phyloP scores from a whole-genome alignment of 805 yeast species.

The Ogataea methanolica region DNA sequence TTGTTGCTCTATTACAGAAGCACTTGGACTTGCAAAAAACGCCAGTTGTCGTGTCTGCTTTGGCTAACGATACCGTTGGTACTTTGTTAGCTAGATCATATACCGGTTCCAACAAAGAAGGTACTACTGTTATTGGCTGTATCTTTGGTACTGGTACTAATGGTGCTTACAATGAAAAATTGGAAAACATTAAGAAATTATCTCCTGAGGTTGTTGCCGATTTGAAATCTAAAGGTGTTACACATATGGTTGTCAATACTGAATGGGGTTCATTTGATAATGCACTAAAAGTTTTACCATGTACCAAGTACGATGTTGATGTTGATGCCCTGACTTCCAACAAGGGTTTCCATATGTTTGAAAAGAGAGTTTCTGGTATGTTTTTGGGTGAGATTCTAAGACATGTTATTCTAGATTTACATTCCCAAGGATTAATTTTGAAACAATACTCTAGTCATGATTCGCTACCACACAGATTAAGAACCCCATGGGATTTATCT shows the following conservation, averaged over 20 bases:
- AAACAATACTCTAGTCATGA: slow-evolving; percentile 42
- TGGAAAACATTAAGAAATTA: slow-evolving; percentile 71
- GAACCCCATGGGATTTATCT: slow-evolving; percentile 72
- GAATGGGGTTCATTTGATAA: slow-evolving; percentile 99
- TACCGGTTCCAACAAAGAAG: slow-evolving; percentile 55
- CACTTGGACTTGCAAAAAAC: slow-evolving; percentile 56
- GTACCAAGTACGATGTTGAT: slow-evolving; percentile 66
- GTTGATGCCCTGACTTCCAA: slow-evolving; percentile 76
- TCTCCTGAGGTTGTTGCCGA: slow-evolving; percentile 39
- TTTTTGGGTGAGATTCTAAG: slow-evolving; percentile 87
- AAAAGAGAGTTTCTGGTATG: slow-evolving; percentile 90
- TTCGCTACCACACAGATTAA: slow-evolving; percentile 55
- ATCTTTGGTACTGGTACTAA: slow-evolving; percentile 98
- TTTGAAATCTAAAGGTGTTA: slow-evolving; percentile 40
- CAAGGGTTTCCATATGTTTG: slow-evolving; percentile 86
- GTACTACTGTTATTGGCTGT: slow-evolving; percentile 80
- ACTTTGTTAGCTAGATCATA: slow-evolving; percentile 87
- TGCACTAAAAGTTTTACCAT: slow-evolving; percentile 67
- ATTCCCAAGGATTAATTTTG: slow-evolving; percentile 54
- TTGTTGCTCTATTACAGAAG: slow-evolving; percentile 66
- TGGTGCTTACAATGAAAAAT: slow-evolving; percentile 84
- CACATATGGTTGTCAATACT: slow-evolving; percentile 85
- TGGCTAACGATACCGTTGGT: slow-evolving; percentile 96
- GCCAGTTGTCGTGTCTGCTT: slow-evolving; percentile 74
- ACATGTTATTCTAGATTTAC: slow-evolving; percentile 64